Percentiles rank a stretch among this genome's conserved stretches.
Evolutionary conservation across 352 stramenopile genomes (phyloP).

Genomic region (Pythium scleroteichum): DNA sequence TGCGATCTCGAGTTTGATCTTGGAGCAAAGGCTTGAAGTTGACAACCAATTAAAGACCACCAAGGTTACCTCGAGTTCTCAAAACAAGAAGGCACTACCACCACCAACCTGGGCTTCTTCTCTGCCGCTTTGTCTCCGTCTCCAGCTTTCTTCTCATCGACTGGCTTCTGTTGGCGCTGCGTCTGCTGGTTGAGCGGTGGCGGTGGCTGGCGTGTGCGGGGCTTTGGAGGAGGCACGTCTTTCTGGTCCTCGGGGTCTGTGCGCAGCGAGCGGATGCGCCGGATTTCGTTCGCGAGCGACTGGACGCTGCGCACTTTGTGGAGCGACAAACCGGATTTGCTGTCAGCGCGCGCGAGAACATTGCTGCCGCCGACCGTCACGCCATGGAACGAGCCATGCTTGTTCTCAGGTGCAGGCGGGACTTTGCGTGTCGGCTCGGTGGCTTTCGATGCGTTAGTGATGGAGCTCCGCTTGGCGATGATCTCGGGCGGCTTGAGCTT

Average conservation of each 20-base stretch:
- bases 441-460: slow-evolving; percentile 18
- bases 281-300: slow-evolving; percentile 78
- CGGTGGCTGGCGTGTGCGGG: slow-evolving; percentile 14
- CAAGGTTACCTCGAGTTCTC: too few relatives aligned
- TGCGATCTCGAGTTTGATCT: slow-evolving; percentile 77
- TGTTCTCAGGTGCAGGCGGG: slow-evolving; percentile 44
- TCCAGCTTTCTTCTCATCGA: slow-evolving; percentile 39
- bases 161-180: slow-evolving; percentile 3
- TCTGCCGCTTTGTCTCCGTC: slow-evolving; percentile 40
- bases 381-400: slow-evolving; percentile 28
- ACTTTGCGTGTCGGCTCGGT: slow-evolving; percentile 44
- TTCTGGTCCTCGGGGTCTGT: slow-evolving; percentile 36
- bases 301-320: slow-evolving; percentile 78
- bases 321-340: slow-evolving; percentile 47
- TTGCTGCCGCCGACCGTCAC: slow-evolving; percentile 14
- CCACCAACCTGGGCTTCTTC: slow-evolving; percentile 54
- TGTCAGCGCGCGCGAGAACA: slow-evolving; percentile 34
- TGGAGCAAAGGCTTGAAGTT: slow-evolving; percentile 37
- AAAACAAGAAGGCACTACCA: too few relatives aligned
- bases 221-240: slow-evolving; percentile 13
- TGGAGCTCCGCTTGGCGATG: slow-evolving; percentile 15
- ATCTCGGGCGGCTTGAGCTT: slow-evolving; percentile 71
- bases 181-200: slow-evolving; percentile 17
- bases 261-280: slow-evolving; percentile 66
- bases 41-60: too few relatives aligned